phyloP scores from a whole-genome alignment of 371 early-diverging fungal species.

The Lichtheimia hyalospora region DNA sequence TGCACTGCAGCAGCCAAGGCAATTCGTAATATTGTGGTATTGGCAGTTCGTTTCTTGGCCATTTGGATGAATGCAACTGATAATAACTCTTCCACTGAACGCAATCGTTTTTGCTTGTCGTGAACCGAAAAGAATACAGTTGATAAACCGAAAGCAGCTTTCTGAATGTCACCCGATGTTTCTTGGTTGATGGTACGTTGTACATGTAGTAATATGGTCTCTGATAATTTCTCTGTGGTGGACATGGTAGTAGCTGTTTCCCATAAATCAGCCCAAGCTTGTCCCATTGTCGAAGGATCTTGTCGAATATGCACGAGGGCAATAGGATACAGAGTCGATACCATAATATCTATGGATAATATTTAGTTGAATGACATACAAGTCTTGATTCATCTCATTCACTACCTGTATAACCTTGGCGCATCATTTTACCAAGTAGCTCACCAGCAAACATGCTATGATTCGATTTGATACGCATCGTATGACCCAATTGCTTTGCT shows the following conservation, averaged over 20 bases:
- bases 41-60: neutral
- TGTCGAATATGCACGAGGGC: slow-evolving; percentile 6
- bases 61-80: neutral
- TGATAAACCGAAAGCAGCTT: neutral
- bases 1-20: neutral
- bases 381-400: too few species aligned
- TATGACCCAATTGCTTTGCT: slow-evolving; percentile 4
- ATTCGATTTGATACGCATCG: neutral
- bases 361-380: too few species aligned
- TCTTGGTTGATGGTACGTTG: neutral
- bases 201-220: neutral
- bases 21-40: neutral
- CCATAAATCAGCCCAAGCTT: slow-evolving; percentile 1
- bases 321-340: slow-evolving; percentile 23
- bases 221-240: neutral
- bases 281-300: neutral
- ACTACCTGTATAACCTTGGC: slow-evolving; percentile 20
- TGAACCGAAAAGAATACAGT: neutral
- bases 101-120: neutral
- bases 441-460: slow-evolving; percentile 14
- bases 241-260: neutral
- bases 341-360: slow-evolving; percentile 7
- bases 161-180: neutral
- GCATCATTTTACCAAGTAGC: slow-evolving; percentile 26
- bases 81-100: neutral